Conservation (phyloP, 139 green algal genomes). For the Dunaliella sp. region DNA sequence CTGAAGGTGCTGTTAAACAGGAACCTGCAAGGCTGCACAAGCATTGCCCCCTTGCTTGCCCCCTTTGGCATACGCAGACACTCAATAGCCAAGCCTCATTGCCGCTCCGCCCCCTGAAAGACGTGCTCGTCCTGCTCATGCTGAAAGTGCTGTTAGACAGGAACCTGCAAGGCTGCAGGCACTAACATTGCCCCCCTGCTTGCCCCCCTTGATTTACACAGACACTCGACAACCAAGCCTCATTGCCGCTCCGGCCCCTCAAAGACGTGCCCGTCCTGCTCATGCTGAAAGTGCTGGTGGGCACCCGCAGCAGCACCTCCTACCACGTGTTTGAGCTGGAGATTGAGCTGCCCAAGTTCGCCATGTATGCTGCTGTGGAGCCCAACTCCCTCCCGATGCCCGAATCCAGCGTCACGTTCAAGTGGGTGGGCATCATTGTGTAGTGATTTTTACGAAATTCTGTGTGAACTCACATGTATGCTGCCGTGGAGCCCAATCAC, state of each 20-base stretch:
- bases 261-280: conserved; percentile 54
- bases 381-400: conserved; percentile 19
- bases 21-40: too few relatives aligned
- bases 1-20: too few relatives aligned
- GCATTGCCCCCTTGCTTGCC: too few relatives aligned
- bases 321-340: conserved; percentile 76
- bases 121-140: conserved; percentile 52
- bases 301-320: conserved; percentile 22
- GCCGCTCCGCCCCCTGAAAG: conserved; percentile 45
- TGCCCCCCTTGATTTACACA: neutral
- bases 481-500: too few relatives aligned
- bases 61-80: neutral
- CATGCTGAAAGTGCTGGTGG: conserved; percentile 65
- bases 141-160: conserved; percentile 59
- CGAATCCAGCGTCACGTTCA: conserved; percentile 45
- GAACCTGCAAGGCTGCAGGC: neutral
- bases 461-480: neutral
- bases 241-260: conserved; percentile 47
- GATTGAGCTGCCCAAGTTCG: conserved; percentile 69
- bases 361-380: conserved; percentile 63
- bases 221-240: conserved; percentile 19
- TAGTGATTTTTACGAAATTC: too few relatives aligned
- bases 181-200: neutral
- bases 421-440: conserved; percentile 18
- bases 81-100: conserved; percentile 33